phyloP scores from a whole-genome alignment of 805 yeast genomes.

The Ogataea saltuana region DNA sequence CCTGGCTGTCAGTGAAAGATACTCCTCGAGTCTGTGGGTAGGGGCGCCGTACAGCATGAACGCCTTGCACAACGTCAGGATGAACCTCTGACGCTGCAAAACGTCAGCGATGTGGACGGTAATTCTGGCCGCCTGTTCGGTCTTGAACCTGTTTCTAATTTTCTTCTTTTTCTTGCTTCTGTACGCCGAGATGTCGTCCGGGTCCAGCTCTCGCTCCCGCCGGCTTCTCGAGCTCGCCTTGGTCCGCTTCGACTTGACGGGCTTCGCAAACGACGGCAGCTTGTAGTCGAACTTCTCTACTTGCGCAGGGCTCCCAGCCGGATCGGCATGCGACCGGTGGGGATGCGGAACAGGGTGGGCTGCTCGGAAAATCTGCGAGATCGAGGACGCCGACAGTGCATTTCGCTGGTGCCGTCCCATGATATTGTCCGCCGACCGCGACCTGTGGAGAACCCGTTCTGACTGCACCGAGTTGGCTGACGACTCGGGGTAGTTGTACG shows the following conservation, averaged over 20 bases:
- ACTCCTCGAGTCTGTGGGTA: constrained; percentile 91
- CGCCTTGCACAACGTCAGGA: constrained; percentile 81
- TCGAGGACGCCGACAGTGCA: constrained; percentile 14
- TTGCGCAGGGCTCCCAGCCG: constrained; percentile 5
- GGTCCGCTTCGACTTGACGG: constrained; percentile 2
- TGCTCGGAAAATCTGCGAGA: constrained; percentile 15
- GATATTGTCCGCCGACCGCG: constrained; percentile 22
- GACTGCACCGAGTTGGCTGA: constrained; percentile 8
- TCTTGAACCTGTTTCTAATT: constrained; percentile 35
- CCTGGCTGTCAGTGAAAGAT: constrained; percentile 87
- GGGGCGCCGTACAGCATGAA: constrained; percentile 96
- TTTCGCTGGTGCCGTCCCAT: constrained; percentile 14
- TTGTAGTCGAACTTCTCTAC: constrained; percentile 16
- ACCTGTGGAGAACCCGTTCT: constrained; percentile 15
- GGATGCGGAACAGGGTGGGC: too few species aligned
- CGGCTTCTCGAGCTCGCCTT: background rate
- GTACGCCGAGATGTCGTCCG: constrained; percentile 11
- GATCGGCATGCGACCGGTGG: too few species aligned
- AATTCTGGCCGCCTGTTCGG: constrained; percentile 62
- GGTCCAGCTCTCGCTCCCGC: constrained; percentile 6
- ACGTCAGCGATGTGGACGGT: constrained; percentile 92
- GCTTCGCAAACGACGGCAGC: constrained; percentile 24
- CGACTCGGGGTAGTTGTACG: constrained; percentile 7
- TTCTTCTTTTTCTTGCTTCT: constrained; percentile 27
- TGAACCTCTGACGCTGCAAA: constrained; percentile 82